These are phyloP conservation scores for Dryadomyces sulphureus DNA, from an alignment of 2,329 filamentous ascomycete species.

Conservation along the genomic window DNA sequence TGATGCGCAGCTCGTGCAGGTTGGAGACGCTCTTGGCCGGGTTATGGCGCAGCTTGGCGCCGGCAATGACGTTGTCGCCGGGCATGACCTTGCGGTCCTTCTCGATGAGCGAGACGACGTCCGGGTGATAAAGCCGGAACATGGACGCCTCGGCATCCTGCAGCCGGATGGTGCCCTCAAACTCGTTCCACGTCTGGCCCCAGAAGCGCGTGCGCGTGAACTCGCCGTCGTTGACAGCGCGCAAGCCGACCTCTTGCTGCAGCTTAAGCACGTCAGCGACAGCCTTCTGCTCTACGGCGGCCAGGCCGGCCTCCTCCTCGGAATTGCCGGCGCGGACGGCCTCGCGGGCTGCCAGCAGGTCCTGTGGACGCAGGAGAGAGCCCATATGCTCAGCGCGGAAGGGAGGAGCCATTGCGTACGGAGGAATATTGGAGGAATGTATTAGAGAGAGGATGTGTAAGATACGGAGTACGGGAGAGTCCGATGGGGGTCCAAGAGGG, in stretches of 20 bases:
- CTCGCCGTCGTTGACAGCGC: conserved; percentile 57
- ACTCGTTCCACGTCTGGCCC: conserved; percentile 39
- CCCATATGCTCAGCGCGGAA: conserved; percentile 22
- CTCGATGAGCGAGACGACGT: conserved; percentile 39
- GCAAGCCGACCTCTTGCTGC: conserved; percentile 52
- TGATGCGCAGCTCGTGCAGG: conserved; percentile 32
- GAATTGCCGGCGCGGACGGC: conserved; percentile 39
- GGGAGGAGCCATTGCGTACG: conserved; percentile 16
- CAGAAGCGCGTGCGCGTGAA: conserved; percentile 41
- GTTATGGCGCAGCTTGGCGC: conserved; percentile 29
- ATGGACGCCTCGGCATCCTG: conserved; percentile 34
- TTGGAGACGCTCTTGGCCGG: conserved; percentile 28
- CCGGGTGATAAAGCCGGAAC: conserved; percentile 40
- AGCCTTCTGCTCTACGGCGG: conserved; percentile 46
- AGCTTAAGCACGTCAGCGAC: conserved; percentile 53
- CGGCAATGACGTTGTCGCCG: conserved; percentile 38
- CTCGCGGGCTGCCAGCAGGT: conserved; percentile 33
- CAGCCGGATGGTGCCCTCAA: conserved; percentile 31
- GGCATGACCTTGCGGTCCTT: conserved; percentile 38
- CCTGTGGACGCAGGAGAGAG: conserved; percentile 20
- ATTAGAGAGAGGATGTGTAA: background rate
- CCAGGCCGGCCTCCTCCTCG: conserved; percentile 38
- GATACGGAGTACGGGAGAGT: too few relatives aligned
- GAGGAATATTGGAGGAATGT: background rate
- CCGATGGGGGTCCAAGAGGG: too few relatives aligned